Conservation (phyloP, 2,329 filamentous ascomycete genomes). For the Colletotrichum sp. region DNA sequence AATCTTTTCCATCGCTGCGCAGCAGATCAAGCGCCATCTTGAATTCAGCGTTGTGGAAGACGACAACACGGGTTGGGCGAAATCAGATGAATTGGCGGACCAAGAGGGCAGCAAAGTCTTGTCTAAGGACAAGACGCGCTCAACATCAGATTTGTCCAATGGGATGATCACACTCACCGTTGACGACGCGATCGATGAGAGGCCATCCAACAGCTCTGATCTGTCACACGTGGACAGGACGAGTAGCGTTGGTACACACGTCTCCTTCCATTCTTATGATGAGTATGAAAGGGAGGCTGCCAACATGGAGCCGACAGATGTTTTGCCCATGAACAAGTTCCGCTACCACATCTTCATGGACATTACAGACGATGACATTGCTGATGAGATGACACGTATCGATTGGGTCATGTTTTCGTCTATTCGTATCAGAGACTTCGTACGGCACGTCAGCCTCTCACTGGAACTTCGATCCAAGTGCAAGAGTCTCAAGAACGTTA, state of each 20-base stretch:
- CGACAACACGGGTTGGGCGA: constrained; percentile 94
- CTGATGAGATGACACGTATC: constrained; percentile 90
- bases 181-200: constrained; percentile 48
- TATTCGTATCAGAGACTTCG: constrained; percentile 89
- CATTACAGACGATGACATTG: constrained; percentile 81
- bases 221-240: constrained; percentile 44
- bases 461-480: constrained; percentile 74
- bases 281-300: constrained; percentile 82
- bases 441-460: constrained; percentile 85
- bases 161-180: constrained; percentile 55
- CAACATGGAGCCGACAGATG: constrained; percentile 71
- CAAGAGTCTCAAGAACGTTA: constrained; percentile 82
- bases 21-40: constrained; percentile 82
- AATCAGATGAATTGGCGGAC: constrained; percentile 65
- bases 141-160: constrained; percentile 40
- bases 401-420: constrained; percentile 99
- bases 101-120: constrained; percentile 37
- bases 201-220: constrained; percentile 53
- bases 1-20: constrained; percentile 83
- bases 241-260: constrained; percentile 44
- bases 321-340: constrained; percentile 76
- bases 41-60: constrained; percentile 78
- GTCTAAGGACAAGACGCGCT: constrained; percentile 28
- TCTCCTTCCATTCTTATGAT: constrained; percentile 71
- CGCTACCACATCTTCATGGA: constrained; percentile 94